A percentile compares a stretch with the other conserved stretches of the same genome.
Evolutionary conservation across 495 filamentous ascomycete genomes (phyloP).

Genomic region (Daldinia decipiens): DNA sequence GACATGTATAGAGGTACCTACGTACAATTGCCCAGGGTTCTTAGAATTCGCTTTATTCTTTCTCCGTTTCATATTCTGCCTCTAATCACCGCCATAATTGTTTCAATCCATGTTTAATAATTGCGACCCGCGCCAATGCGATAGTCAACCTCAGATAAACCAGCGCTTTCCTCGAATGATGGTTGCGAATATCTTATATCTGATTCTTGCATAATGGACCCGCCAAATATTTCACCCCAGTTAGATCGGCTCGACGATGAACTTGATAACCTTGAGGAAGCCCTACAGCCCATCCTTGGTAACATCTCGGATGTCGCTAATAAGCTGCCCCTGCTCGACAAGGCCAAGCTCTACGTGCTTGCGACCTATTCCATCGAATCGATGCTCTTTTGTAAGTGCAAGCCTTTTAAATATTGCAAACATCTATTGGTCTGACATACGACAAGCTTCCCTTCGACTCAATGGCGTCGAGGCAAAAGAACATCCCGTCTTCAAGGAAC

Average conservation of each 20-base stretch:
- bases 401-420: no score
- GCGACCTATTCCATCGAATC: slow-evolving; percentile 89
- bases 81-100: slow-evolving; percentile 41
- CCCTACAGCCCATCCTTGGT: slow-evolving; percentile 70
- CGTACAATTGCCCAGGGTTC: no score
- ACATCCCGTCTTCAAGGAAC: slow-evolving; percentile 85
- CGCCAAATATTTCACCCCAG: slow-evolving; percentile 58
- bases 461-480: slow-evolving; percentile 81
- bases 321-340: slow-evolving; percentile 90
- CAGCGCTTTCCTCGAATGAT: not conserved
- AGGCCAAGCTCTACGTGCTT: slow-evolving; percentile 88
- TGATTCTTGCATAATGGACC: slow-evolving; percentile 49
- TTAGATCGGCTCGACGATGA: slow-evolving; percentile 79
- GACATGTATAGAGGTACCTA: no score
- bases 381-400: slow-evolving; percentile 81
- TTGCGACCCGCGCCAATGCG: not conserved
- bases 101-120: slow-evolving; percentile 5
- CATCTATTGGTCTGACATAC: slow-evolving; percentile 43
- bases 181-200: not conserved
- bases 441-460: slow-evolving; percentile 77
- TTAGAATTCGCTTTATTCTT: slow-evolving; percentile 7
- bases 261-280: slow-evolving; percentile 79
- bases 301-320: slow-evolving; percentile 72
- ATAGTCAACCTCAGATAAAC: not conserved
- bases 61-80: slow-evolving; percentile 33